Evolutionary conservation across 768 basidiomycete genomes (phyloP).

Genomic region (Boletus patriciae): DNA sequence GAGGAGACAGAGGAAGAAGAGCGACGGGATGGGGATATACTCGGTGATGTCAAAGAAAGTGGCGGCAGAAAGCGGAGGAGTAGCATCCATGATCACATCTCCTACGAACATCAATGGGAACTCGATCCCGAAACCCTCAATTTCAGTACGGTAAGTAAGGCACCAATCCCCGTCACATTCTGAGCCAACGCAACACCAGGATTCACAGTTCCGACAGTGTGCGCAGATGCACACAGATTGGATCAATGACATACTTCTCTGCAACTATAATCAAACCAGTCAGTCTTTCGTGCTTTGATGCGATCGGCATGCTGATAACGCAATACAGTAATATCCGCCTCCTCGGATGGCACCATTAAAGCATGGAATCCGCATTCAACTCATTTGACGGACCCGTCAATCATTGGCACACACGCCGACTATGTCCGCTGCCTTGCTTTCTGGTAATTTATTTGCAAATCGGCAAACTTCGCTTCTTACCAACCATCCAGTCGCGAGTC

Average conservation of each 20-base stretch:
- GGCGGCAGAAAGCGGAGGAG: slow-evolving; percentile 35
- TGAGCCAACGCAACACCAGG: slow-evolving; percentile 34
- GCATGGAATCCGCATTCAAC: slow-evolving; percentile 86
- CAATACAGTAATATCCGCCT: slow-evolving; percentile 77
- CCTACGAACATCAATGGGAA: slow-evolving; percentile 80
- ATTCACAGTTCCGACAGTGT: slow-evolving; percentile 77
- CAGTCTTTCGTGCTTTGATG: slow-evolving; percentile 23
- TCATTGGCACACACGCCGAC: slow-evolving; percentile 76
- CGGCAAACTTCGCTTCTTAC: slow-evolving; percentile 11
- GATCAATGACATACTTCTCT: slow-evolving; percentile 92
- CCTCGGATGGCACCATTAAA: slow-evolving; percentile 93
- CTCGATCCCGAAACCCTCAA: slow-evolving; percentile 56
- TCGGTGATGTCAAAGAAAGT: slow-evolving; percentile 65
- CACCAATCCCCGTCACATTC: not conserved
- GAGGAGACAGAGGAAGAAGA: slow-evolving; percentile 69
- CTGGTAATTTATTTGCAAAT: slow-evolving; percentile 45
- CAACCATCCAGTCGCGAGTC: slow-evolving; percentile 58
- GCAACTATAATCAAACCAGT: slow-evolving; percentile 90
- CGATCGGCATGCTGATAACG: slow-evolving; percentile 6
- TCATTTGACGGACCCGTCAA: slow-evolving; percentile 56
- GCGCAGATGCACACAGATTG: slow-evolving; percentile 91
- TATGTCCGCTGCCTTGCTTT: slow-evolving; percentile 81
- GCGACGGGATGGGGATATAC: slow-evolving; percentile 70
- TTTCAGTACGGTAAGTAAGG: slow-evolving; percentile 47
- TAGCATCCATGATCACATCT: slow-evolving; percentile 37